Conservation (phyloP, 768 basidiomycete species). For the Chalciporus sphaerocephalus region DNA sequence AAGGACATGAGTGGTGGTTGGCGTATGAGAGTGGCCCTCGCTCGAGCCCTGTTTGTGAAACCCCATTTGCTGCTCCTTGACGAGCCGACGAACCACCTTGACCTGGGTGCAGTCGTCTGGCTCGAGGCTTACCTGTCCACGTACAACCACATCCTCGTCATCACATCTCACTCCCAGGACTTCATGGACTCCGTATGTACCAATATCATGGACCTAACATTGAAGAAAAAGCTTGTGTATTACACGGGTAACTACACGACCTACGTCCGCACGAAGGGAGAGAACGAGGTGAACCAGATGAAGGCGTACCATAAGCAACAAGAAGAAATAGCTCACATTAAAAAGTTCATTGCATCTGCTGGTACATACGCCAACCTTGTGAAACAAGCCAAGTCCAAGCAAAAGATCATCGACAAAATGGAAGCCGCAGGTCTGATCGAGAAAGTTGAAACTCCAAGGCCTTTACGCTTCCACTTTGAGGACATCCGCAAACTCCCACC, state of each 20-base stretch:
- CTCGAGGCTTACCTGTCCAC: conserved; percentile 96
- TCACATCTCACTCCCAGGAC: conserved; percentile 98
- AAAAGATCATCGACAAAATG: conserved; percentile 99
- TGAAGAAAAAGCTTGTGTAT: conserved; percentile 88
- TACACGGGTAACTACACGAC: conserved; percentile 96
- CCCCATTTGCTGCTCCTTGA: conserved; percentile 94
- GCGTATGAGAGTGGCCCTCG: conserved; percentile 98
- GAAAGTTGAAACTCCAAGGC: conserved; percentile 72
- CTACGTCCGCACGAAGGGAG: conserved; percentile 92
- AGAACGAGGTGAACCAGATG: conserved; percentile 99
- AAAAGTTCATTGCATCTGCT: conserved; percentile 99
- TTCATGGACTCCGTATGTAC: conserved; percentile 99
- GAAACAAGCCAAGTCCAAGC: conserved; percentile 98
- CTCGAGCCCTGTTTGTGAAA: conserved; percentile 92
- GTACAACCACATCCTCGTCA: conserved; percentile 97
- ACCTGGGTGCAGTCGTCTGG: conserved; percentile 98
- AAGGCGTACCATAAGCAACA: conserved; percentile 99
- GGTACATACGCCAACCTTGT: conserved; percentile 99
- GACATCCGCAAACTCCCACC: conserved; percentile 91
- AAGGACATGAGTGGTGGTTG: conserved; percentile 99
- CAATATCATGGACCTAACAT: conserved; percentile 94
- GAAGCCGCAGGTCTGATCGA: conserved; percentile 97
- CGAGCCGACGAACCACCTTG: conserved; percentile 89
- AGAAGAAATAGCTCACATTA: conserved; percentile 97
- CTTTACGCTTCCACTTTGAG: conserved; percentile 92